These are phyloP conservation scores for Anisodus acutangulus DNA, from an alignment of 257 asterid genomes.

Conservation along the genomic window DNA sequence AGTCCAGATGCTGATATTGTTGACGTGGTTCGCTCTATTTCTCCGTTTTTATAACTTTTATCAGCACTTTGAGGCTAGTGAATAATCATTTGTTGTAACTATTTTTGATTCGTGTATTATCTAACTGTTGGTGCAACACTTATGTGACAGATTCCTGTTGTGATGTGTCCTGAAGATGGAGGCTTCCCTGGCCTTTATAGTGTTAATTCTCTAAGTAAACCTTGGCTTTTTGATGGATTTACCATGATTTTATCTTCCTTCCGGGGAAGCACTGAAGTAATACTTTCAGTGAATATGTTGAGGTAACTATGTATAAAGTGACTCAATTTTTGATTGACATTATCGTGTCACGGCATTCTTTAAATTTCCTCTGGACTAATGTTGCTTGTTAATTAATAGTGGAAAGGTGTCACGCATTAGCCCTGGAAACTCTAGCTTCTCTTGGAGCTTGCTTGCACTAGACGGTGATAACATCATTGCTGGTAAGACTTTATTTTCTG, in stretches of 20 bases:
- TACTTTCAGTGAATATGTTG: slow-evolving; percentile 64
- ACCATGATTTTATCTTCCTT: slow-evolving; percentile 71
- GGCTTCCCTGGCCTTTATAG: slow-evolving; percentile 85
- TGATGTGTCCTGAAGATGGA: slow-evolving; percentile 78
- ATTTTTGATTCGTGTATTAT: neutral
- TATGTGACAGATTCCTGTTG: slow-evolving; percentile 70
- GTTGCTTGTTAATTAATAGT: slow-evolving; percentile 45
- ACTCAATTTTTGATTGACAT: slow-evolving; percentile 27
- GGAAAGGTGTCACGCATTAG: slow-evolving; percentile 77
- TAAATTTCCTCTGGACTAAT: neutral
- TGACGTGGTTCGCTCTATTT: slow-evolving; percentile 66
- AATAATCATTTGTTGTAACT: neutral
- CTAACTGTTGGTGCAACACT: neutral
- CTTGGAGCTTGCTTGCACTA: slow-evolving; percentile 79
- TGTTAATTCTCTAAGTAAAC: slow-evolving; percentile 51
- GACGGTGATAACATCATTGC: slow-evolving; percentile 78
- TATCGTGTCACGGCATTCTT: neutral
- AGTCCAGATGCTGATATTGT: slow-evolving; percentile 47
- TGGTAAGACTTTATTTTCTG: slow-evolving; percentile 47
- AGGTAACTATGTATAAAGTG: slow-evolving; percentile 54
- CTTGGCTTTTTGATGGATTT: slow-evolving; percentile 94
- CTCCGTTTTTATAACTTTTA: neutral
- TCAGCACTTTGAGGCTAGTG: slow-evolving; percentile 14
- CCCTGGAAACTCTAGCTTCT: slow-evolving; percentile 61
- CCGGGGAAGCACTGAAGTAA: slow-evolving; percentile 79